Evolutionary conservation across 1,284 basidiomycete genomes (phyloP), one percentile per base, ranked within the genome.

Genomic region (Peniophora sp.): DNA sequence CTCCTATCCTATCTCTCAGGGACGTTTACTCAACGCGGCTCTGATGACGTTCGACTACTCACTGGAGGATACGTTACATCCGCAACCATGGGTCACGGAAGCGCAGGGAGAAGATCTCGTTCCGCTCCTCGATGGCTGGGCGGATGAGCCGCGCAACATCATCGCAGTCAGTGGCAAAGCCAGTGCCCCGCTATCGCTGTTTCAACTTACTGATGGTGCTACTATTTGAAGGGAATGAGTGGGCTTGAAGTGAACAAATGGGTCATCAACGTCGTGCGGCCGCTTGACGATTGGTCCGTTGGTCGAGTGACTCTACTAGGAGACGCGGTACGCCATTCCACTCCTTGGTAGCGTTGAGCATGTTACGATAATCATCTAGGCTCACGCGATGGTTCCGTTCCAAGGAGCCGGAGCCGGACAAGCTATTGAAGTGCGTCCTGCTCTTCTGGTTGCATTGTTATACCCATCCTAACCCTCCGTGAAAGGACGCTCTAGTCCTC

Each of bases 391-490:
- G 74, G 63, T 69, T 53, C 77, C 79, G 0, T 74, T 74, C 64
- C 74, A 78, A 50, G 78, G 79, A 2, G 63, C 76, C 1, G 79
- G 79, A 16, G 78, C 77, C 0, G 78, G 77, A 2, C 76, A 79
- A 57, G 69, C 77, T 3, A 71, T 81, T 36, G 79, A 81, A 65
- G 78, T 77, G 59, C 47, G 60, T 25, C n/a, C 5, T n/a, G 8
- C 2, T 45, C 25, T 43, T 41, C n/a, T 36, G 10, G 34, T n/a
- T n/a, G n/a, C n/a, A n/a, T n/a, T n/a, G n/a, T 36, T n/a, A 36
- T 36, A n/a, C 34, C 34, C 34, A n/a, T 10, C 34, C 34, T 36
- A n/a, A 36, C 34, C 10, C 10, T 36, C n/a, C 10, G n/a, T n/a
- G 10, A 23, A 6, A 73, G 71, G 71, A 72, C 49, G 70, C 63